Conservation (phyloP, 352 stramenopile species). For the Pythium periplocum region DNA sequence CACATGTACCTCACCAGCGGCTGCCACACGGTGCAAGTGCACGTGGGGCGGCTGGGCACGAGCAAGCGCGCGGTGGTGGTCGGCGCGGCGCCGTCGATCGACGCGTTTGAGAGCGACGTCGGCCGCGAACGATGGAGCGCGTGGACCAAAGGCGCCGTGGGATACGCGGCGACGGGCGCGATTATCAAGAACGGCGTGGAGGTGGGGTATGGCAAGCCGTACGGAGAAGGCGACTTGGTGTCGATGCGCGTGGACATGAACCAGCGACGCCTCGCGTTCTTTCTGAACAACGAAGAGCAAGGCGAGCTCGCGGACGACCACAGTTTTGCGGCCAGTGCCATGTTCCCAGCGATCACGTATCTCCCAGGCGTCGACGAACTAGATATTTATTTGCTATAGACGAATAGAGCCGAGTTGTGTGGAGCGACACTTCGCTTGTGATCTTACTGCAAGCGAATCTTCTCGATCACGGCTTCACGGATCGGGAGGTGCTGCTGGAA, state of each 20-base stretch:
- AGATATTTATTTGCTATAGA: constrained; percentile 17
- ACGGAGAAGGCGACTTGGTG: constrained; percentile 30
- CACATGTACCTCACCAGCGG: constrained; percentile 56
- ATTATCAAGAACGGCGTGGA: constrained; percentile 32
- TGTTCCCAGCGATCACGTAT: constrained; percentile 33
- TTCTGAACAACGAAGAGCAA: constrained; percentile 32
- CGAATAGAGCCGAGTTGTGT: too few relatives aligned
- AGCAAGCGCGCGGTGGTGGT: constrained; percentile 20
- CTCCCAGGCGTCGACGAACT: constrained; percentile 27
- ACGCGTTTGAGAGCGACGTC: constrained; percentile 18
- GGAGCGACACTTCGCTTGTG: too few relatives aligned
- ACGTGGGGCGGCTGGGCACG: constrained; percentile 25
- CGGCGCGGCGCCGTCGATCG: constrained; percentile 19
- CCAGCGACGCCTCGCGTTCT: constrained; percentile 31
- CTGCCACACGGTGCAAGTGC: constrained; percentile 40
- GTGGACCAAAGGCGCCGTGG: constrained; percentile 21
- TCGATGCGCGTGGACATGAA: constrained; percentile 49
- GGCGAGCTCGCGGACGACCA: neutral
- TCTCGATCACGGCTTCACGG: constrained; percentile 53
- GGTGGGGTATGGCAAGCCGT: constrained; percentile 24
- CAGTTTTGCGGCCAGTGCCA: constrained; percentile 5
- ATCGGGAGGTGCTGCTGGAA: constrained; percentile 72
- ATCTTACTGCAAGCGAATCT: constrained; percentile 44
- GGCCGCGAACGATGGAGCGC: constrained; percentile 5
- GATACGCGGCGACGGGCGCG: constrained; percentile 28